phyloP scores from a whole-genome alignment of 2,329 filamentous ascomycete species.

The Truncatella angustata region DNA sequence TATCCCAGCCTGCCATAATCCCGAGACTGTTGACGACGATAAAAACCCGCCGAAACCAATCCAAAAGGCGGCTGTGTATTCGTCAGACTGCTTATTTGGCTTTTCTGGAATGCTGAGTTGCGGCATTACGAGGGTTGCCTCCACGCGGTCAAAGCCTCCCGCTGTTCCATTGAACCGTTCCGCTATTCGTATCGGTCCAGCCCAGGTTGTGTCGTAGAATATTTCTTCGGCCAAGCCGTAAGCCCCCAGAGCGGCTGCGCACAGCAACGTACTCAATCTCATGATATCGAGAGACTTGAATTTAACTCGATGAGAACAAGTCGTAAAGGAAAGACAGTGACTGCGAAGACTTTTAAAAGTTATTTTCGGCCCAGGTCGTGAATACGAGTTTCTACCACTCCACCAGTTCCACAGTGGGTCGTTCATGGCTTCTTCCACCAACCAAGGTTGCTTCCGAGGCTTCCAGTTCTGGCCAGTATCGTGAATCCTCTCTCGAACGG shows the following conservation, averaged over 20 bases:
- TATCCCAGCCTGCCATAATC: not conserved
- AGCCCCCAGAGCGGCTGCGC: not conserved
- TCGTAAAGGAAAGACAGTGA: not conserved
- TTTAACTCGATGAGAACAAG: not conserved
- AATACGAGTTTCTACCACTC: not conserved
- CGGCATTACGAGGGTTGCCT: conserved; percentile 5
- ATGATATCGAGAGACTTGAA: not conserved
- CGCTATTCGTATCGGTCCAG: not conserved
- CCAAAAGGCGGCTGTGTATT: conserved; percentile 3
- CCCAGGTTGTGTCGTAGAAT: conserved; percentile 4
- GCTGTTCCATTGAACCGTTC: conserved; percentile 4
- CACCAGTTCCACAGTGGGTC: not conserved
- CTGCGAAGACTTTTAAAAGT: not conserved
- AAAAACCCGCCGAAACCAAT: not conserved
- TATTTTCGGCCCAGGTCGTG: not conserved
- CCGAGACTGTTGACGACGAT: not conserved
- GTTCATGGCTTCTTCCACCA: not conserved
- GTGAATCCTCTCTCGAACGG: too few species aligned
- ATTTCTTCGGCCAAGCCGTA: not conserved
- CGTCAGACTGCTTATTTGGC: not conserved
- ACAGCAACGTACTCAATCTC: not conserved
- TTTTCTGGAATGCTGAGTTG: conserved; percentile 1
- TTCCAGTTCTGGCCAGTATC: not conserved
- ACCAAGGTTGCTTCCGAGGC: not conserved
- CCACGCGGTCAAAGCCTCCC: not conserved